A percentile compares a stretch with the other conserved stretches of the same genome.
These are phyloP conservation scores for Clonostachys rhizophaga DNA, from an alignment of 2,329 filamentous ascomycete species.

Conservation along the genomic window DNA sequence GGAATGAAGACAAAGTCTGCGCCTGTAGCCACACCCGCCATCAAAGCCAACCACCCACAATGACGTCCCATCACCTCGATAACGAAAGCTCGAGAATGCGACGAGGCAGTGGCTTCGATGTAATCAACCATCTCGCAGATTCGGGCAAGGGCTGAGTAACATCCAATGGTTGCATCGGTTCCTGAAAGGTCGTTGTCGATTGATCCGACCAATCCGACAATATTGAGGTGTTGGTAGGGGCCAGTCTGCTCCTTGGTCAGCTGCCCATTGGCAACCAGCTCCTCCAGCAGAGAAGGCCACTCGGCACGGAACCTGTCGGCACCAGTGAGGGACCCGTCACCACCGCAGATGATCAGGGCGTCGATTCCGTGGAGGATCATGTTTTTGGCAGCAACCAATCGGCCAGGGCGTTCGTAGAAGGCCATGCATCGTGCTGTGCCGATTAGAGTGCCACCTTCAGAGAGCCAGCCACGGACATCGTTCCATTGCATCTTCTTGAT, in stretches of 20 bases:
- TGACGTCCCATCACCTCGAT: slow-evolving; percentile 98
- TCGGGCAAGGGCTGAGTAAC: slow-evolving; percentile 86
- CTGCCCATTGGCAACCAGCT: slow-evolving; percentile 72
- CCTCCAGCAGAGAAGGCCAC: slow-evolving; percentile 83
- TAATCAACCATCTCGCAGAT: slow-evolving; percentile 97
- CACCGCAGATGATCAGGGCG: slow-evolving; percentile 92
- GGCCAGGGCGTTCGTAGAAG: slow-evolving; percentile 85
- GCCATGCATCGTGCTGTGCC: slow-evolving; percentile 90
- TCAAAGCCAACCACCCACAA: slow-evolving; percentile 95
- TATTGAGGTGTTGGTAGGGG: slow-evolving; percentile 84
- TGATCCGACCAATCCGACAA: slow-evolving; percentile 91
- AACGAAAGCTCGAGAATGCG: slow-evolving; percentile 93
- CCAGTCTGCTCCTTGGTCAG: slow-evolving; percentile 66
- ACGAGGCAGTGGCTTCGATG: slow-evolving; percentile 91
- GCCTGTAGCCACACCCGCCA: slow-evolving; percentile 91
- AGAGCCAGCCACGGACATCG: slow-evolving; percentile 90
- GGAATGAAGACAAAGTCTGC: slow-evolving; percentile 97
- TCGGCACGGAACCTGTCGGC: slow-evolving; percentile 90
- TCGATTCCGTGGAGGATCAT: slow-evolving; percentile 91
- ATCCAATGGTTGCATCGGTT: slow-evolving; percentile 95
- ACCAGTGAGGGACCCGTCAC: slow-evolving; percentile 92
- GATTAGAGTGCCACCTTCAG: slow-evolving; percentile 91
- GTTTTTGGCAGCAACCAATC: slow-evolving; percentile 85
- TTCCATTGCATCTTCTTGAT: slow-evolving; percentile 89
- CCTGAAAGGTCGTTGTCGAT: slow-evolving; percentile 98